Evolutionary conservation across 2,329 filamentous ascomycete genomes (phyloP).

Genomic region (Aspergillus ochraceus): DNA sequence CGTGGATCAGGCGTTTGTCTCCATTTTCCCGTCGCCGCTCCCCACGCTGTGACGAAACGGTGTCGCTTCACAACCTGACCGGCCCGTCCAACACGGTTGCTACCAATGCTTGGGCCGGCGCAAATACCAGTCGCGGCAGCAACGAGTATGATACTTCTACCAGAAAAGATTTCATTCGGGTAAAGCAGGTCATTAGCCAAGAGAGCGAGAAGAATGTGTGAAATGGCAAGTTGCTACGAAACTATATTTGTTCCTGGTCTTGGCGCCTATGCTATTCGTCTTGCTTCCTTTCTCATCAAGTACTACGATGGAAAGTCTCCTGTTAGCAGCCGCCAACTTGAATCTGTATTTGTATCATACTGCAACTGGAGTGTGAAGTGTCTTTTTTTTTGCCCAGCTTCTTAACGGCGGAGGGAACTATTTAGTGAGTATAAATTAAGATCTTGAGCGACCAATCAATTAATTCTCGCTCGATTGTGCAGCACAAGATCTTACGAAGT

Average conservation of each 20-base stretch:
- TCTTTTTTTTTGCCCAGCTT: background rate
- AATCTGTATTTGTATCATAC: background rate
- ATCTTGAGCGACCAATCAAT: background rate
- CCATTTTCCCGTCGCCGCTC: constrained; percentile 14
- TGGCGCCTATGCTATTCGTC: background rate
- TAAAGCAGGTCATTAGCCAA: constrained; percentile 36
- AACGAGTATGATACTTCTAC: constrained; percentile 18
- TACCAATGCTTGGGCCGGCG: constrained; percentile 35
- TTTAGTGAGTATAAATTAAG: background rate
- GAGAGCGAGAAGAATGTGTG: constrained; percentile 29
- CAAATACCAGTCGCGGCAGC: constrained; percentile 24
- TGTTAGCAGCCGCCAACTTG: background rate
- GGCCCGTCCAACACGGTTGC: constrained; percentile 24
- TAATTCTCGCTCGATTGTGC: background rate
- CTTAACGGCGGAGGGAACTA: background rate
- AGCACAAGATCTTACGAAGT: too few relatives aligned
- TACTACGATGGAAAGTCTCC: background rate
- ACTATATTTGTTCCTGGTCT: background rate
- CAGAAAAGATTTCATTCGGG: constrained; percentile 27
- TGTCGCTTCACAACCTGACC: constrained; percentile 19
- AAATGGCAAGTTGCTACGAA: background rate
- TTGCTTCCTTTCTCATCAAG: background rate
- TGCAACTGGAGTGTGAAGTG: background rate
- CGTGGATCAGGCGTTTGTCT: constrained; percentile 15
- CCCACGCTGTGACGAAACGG: constrained; percentile 8